A percentile compares a stretch with the other conserved stretches of the same genome.
Evolutionary conservation across 768 basidiomycete genomes (phyloP).

Genomic region (Harrya chromipes): DNA sequence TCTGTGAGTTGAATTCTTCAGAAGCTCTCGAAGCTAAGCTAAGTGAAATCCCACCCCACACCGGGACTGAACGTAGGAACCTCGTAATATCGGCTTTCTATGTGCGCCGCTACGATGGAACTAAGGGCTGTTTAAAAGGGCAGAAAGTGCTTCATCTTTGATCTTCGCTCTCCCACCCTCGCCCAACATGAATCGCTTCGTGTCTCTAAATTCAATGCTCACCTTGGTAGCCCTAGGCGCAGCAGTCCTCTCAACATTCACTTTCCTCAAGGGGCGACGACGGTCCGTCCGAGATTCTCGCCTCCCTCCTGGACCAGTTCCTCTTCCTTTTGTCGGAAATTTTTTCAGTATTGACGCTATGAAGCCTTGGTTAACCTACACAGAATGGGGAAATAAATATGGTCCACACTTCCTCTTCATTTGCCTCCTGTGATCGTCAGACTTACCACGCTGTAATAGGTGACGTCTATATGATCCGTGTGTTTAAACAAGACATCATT

Average conservation of each 20-base stretch:
- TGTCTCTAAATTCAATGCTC: background rate
- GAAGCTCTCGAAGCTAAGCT: too few relatives aligned
- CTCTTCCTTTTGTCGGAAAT: background rate
- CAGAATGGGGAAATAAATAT: too few relatives aligned
- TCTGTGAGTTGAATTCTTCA: too few relatives aligned
- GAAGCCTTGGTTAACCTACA: too few relatives aligned
- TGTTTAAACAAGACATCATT: constrained; percentile 21
- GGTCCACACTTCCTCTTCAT: background rate
- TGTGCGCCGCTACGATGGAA: too few relatives aligned
- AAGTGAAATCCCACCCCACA: too few relatives aligned
- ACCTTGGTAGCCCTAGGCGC: background rate
- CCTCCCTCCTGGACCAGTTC: constrained; percentile 15
- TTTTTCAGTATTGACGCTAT: too few relatives aligned
- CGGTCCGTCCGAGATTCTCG: background rate
- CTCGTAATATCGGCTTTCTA: too few relatives aligned
- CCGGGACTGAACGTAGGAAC: too few relatives aligned
- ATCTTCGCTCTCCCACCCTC: background rate
- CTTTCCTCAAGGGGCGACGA: constrained; percentile 1
- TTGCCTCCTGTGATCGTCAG: background rate
- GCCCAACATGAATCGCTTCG: too few relatives aligned
- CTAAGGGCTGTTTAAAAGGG: too few relatives aligned
- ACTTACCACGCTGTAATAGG: constrained; percentile 7
- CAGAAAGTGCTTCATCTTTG: too few relatives aligned
- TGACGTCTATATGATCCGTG: constrained; percentile 17
- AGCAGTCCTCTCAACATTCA: background rate